Conservation (phyloP, 169 alveolate genomes). For the Plasmodium coatneyi region DNA sequence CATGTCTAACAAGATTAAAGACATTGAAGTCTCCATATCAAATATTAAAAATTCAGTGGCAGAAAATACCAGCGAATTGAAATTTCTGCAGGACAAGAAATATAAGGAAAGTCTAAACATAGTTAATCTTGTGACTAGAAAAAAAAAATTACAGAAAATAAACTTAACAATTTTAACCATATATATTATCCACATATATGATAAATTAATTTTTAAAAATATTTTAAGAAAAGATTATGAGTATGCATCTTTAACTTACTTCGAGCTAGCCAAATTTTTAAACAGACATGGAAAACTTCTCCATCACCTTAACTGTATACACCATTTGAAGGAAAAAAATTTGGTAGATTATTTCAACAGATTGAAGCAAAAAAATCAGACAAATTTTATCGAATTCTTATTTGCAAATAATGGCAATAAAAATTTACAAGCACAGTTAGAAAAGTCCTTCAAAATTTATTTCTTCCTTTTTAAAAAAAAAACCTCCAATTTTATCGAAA, state of each 20-base stretch:
- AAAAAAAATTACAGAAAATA: conserved; percentile 38
- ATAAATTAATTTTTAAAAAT: conserved; percentile 57
- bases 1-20: conserved; percentile 29
- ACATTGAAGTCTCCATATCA: conserved; percentile 19
- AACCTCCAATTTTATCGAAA: conserved; percentile 55
- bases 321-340: conserved; percentile 43
- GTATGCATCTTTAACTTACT: conserved; percentile 34
- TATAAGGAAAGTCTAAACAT: conserved; percentile 58
- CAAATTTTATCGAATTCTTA: conserved; percentile 50
- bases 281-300: conserved; percentile 9
- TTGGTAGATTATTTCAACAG: conserved; percentile 40
- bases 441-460: conserved; percentile 45
- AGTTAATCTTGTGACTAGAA: conserved; percentile 25
- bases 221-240: conserved; percentile 59
- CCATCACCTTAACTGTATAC: conserved; percentile 28
- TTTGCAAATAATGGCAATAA: conserved; percentile 54
- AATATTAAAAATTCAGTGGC: conserved; percentile 39
- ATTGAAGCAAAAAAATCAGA: conserved; percentile 70
- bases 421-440: conserved; percentile 21
- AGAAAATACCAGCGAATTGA: conserved; percentile 51
- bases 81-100: conserved; percentile 39
- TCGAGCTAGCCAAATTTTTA: conserved; percentile 20
- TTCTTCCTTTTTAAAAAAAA: conserved; percentile 55
- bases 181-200: conserved; percentile 41
- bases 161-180: conserved; percentile 52